These are phyloP conservation scores for Asterochloris erici DNA, from an alignment of 139 green algal species.

Conservation along the genomic window DNA sequence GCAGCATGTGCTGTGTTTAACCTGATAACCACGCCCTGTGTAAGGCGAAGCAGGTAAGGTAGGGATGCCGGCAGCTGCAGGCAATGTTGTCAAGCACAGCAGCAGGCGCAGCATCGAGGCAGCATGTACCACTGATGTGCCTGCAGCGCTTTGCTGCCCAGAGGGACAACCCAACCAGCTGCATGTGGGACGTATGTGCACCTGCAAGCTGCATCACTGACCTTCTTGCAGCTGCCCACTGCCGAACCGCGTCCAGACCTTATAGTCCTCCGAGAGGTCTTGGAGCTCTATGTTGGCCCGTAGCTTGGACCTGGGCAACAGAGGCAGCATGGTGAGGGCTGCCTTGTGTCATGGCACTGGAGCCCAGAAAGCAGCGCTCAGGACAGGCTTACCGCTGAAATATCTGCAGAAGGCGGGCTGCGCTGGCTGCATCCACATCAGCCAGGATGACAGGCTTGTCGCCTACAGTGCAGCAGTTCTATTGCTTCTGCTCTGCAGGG, in stretches of 20 bases:
- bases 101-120: background rate
- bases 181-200: background rate
- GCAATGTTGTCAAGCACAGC: background rate
- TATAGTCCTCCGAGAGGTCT: constrained; percentile 46
- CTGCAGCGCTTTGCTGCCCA: background rate
- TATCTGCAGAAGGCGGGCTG: background rate
- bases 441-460: constrained; percentile 8
- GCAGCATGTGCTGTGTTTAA: background rate
- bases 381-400: background rate
- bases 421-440: background rate
- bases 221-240: constrained; percentile 1
- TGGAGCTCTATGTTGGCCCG: constrained; percentile 60
- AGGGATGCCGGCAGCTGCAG: background rate
- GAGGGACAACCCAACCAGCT: background rate
- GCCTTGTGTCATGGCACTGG: background rate
- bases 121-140: background rate
- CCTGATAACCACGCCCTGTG: background rate
- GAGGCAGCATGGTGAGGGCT: constrained; percentile 2
- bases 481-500: background rate
- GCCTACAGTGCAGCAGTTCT: constrained; percentile 20
- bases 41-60: background rate
- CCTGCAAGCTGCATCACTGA: background rate
- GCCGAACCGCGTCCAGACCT: constrained; percentile 56
- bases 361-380: background rate
- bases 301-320: constrained; percentile 66